A percentile compares a stretch with the other conserved stretches of the same genome.
These are phyloP conservation scores for Cryptococcus sp. DNA, from an alignment of 1,284 basidiomycete genomes.

Conservation along the genomic window DNA sequence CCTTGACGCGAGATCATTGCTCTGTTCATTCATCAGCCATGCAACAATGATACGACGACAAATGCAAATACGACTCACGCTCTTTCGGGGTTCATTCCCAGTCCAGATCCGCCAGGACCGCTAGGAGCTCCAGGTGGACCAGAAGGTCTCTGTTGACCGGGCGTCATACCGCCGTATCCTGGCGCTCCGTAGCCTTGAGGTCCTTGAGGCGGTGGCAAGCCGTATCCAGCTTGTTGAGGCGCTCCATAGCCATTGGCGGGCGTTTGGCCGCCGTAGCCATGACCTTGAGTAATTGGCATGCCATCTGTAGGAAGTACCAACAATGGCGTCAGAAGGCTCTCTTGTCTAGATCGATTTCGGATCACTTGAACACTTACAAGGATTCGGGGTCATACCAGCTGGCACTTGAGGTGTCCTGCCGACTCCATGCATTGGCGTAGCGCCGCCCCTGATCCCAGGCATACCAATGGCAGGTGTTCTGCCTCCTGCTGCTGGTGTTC, in stretches of 20 bases:
- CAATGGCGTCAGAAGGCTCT: too few species aligned
- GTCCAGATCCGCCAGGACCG: conserved; percentile 3
- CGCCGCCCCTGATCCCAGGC: conserved; percentile 21
- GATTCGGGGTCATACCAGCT: conserved; percentile 35
- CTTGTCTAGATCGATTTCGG: too few species aligned
- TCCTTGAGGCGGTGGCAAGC: conserved; percentile 14
- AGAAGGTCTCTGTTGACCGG: conserved; percentile 12
- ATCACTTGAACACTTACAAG: conserved; percentile 29
- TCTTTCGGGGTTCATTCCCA: conserved; percentile 42
- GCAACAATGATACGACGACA: neutral
- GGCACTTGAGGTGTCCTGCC: conserved; percentile 29
- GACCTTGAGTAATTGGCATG: neutral
- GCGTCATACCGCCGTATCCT: conserved; percentile 8
- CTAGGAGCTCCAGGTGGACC: conserved; percentile 5
- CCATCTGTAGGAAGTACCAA: too few species aligned
- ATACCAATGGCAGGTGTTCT: conserved; percentile 38
- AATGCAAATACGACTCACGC: conserved; percentile 29
- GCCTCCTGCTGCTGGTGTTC: conserved; percentile 52
- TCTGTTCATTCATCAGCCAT: conserved; percentile 14
- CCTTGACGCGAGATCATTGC: conserved; percentile 41
- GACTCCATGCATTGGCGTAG: conserved; percentile 28
- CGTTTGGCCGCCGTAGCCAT: conserved; percentile 13
- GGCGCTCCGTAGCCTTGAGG: conserved; percentile 10
- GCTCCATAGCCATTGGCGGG: conserved; percentile 12
- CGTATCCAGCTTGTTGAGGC: conserved; percentile 14